Conservation (phyloP, 108 stramenopile species). For the Nannochloropsis salina region DNA sequence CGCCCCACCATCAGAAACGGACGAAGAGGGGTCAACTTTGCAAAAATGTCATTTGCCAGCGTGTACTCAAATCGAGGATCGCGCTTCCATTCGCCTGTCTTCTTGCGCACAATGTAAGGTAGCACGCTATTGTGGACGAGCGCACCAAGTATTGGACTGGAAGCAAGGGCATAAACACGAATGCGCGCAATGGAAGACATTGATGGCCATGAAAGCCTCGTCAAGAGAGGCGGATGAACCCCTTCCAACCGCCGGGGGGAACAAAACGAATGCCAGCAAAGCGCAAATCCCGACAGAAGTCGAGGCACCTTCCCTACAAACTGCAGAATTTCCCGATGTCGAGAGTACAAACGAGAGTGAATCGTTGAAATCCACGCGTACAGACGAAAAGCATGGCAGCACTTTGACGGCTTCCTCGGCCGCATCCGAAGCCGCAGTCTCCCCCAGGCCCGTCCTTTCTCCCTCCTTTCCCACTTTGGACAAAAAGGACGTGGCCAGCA, state of each 20-base stretch:
- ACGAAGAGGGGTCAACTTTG: background rate
- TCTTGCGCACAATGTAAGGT: background rate
- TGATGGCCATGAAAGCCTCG: constrained; percentile 23
- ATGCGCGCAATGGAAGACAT: constrained; percentile 37
- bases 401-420: background rate
- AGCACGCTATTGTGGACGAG: background rate
- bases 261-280: background rate
- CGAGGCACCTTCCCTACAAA: background rate
- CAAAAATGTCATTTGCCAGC: background rate
- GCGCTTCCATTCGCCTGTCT: background rate
- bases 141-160: constrained; percentile 34
- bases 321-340: background rate
- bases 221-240: background rate
- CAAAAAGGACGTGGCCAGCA: constrained; percentile 28
- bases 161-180: constrained; percentile 36
- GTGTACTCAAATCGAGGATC: background rate
- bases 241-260: background rate
- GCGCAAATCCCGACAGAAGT: background rate
- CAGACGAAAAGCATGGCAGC: background rate
- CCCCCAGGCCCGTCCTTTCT: background rate
- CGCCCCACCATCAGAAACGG: background rate
- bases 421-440: background rate
- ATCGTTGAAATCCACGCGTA: background rate
- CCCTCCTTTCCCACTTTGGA: background rate
- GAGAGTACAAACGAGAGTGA: background rate